Percentiles rank a stretch among this genome's conserved stretches.
These are phyloP conservation scores for Talaromyces sp. DNA, from an alignment of 2,329 filamentous ascomycete species.

Conservation along the genomic window DNA sequence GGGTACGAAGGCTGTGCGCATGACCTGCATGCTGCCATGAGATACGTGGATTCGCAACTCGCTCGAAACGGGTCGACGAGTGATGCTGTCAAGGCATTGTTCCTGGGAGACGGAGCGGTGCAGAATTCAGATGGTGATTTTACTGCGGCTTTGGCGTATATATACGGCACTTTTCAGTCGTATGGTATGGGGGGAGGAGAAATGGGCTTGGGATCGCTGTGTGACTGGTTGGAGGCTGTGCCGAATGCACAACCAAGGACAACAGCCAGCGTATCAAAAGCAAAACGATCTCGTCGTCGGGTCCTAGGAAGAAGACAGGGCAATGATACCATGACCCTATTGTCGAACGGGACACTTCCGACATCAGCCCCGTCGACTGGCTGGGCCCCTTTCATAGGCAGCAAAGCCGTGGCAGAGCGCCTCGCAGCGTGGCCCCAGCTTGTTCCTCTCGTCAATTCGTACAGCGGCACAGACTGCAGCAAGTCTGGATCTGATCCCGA, in stretches of 20 bases:
- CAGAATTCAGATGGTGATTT: slow-evolving; percentile 45
- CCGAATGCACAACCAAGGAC: background rate
- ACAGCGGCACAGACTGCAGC: slow-evolving; percentile 37
- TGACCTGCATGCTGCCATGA: slow-evolving; percentile 45
- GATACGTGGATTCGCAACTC: slow-evolving; percentile 46
- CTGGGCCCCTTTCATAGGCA: slow-evolving; percentile 37
- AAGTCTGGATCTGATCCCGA: slow-evolving; percentile 17
- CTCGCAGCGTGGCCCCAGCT: slow-evolving; percentile 40
- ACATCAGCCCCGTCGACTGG: slow-evolving; percentile 32
- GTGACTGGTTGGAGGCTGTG: slow-evolving; percentile 39
- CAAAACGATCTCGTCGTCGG: background rate
- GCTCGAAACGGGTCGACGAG: slow-evolving; percentile 25
- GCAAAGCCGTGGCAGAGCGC: slow-evolving; percentile 34
- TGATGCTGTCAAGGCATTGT: slow-evolving; percentile 41
- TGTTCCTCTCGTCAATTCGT: slow-evolving; percentile 31
- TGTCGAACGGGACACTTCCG: background rate
- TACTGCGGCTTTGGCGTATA: slow-evolving; percentile 35
- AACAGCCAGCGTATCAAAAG: background rate
- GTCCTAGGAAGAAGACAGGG: background rate
- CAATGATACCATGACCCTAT: background rate
- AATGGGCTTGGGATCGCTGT: slow-evolving; percentile 36
- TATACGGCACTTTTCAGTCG: slow-evolving; percentile 41
- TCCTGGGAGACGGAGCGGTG: slow-evolving; percentile 44
- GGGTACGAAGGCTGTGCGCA: slow-evolving; percentile 47
- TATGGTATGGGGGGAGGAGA: slow-evolving; percentile 37